These are phyloP conservation scores for Daldinia eschscholtzii DNA, from an alignment of 2,329 filamentous ascomycete genomes.

Conservation along the genomic window DNA sequence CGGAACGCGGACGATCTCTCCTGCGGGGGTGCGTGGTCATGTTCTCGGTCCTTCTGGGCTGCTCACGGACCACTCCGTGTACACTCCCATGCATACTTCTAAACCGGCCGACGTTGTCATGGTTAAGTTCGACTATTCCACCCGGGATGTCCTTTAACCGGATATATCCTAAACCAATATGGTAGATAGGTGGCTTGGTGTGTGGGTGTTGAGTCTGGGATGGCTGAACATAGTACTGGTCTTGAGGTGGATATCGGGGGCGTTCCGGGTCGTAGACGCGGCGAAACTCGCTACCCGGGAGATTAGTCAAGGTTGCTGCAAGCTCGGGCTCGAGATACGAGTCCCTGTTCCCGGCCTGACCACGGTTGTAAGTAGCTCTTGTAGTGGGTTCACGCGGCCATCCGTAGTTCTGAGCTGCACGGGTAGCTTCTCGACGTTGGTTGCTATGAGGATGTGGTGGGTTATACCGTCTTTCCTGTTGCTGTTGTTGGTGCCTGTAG, in stretches of 20 bases:
- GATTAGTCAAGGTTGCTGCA: constrained; percentile 27
- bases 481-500: not conserved
- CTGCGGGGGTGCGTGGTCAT: not conserved
- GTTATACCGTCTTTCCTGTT: not conserved
- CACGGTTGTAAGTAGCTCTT: not conserved
- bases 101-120: not conserved
- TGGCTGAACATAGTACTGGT: not conserved
- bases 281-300: constrained; percentile 43
- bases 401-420: constrained; percentile 42
- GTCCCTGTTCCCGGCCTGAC: constrained; percentile 22
- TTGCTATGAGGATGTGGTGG: not conserved
- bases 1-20: not conserved
- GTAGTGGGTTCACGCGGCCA: constrained; percentile 30
- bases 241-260: not conserved
- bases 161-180: not conserved
- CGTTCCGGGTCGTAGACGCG: constrained; percentile 37
- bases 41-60: not conserved
- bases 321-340: constrained; percentile 43
- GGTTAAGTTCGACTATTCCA: not conserved
- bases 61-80: not conserved
- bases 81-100: not conserved
- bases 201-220: not conserved
- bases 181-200: not conserved
- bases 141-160: not conserved
- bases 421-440: constrained; percentile 22